These are phyloP conservation scores for Arthrobotrys sinensis DNA, from an alignment of 2,329 filamentous ascomycete species.

Conservation along the genomic window DNA sequence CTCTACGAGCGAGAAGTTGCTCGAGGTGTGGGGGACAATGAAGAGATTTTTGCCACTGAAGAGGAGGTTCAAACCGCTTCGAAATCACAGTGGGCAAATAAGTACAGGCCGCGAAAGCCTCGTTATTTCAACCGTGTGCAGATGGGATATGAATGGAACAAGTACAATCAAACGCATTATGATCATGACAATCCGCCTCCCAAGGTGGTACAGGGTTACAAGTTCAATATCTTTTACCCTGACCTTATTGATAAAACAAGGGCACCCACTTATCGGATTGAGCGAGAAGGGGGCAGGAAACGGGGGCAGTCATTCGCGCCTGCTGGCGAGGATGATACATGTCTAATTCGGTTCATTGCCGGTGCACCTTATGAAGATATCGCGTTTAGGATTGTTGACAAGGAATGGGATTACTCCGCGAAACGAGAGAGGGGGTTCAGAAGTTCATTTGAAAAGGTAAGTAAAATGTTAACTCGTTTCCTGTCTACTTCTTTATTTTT, in stretches of 20 bases:
- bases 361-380: slow-evolving; percentile 97
- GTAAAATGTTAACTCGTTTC: slow-evolving; percentile 62
- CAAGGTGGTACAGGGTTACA: slow-evolving; percentile 98
- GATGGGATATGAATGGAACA: slow-evolving; percentile 99
- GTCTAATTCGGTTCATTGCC: slow-evolving; percentile 93
- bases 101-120: slow-evolving; percentile 90
- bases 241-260: slow-evolving; percentile 95
- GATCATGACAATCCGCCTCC: slow-evolving; percentile 98
- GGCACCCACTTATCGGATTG: slow-evolving; percentile 95
- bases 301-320: slow-evolving; percentile 92
- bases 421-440: slow-evolving; percentile 95
- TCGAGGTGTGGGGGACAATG: slow-evolving; percentile 89
- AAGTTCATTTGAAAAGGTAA: slow-evolving; percentile 97
- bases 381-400: slow-evolving; percentile 96
- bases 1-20: slow-evolving; percentile 94
- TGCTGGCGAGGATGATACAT: slow-evolving; percentile 96
- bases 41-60: slow-evolving; percentile 94
- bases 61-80: slow-evolving; percentile 78
- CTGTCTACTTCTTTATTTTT: neutral
- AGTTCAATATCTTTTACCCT: slow-evolving; percentile 99
- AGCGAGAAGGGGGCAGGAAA: slow-evolving; percentile 89
- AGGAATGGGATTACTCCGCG: slow-evolving; percentile 98
- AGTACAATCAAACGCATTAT: slow-evolving; percentile 99
- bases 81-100: slow-evolving; percentile 83
- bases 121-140: slow-evolving; percentile 98